Percentiles rank a stretch among this genome's conserved stretches.
These are phyloP conservation scores for Fomitopsis palustris DNA, from an alignment of 1,284 basidiomycete genomes.

Conservation along the genomic window DNA sequence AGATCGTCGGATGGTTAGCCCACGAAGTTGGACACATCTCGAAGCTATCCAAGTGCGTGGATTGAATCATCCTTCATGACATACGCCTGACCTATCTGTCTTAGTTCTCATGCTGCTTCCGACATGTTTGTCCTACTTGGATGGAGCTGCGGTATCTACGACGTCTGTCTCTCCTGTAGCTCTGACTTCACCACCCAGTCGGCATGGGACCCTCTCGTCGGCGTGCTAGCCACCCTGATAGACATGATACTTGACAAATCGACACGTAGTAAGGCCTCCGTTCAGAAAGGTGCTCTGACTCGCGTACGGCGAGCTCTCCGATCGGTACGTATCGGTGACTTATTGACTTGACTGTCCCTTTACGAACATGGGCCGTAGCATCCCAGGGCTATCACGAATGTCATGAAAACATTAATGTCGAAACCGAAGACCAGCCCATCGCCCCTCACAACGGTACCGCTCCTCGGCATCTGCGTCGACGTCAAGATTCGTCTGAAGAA, in stretches of 20 bases:
- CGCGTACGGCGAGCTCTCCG: constrained; percentile 62
- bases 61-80: constrained; percentile 6
- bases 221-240: constrained; percentile 53
- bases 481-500: constrained; percentile 61
- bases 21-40: constrained; percentile 56
- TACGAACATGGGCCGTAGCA: constrained; percentile 31
- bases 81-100: constrained; percentile 9
- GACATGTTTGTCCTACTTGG: constrained; percentile 70
- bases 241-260: constrained; percentile 54
- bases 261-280: constrained; percentile 49
- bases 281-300: constrained; percentile 59
- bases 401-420: constrained; percentile 49
- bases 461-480: constrained; percentile 60
- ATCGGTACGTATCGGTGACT: constrained; percentile 37
- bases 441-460: constrained; percentile 44
- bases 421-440: constrained; percentile 46
- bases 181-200: constrained; percentile 42
- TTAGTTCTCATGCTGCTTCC: constrained; percentile 57
- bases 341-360: constrained; percentile 1
- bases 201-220: constrained; percentile 47
- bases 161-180: constrained; percentile 41
- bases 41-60: constrained; percentile 50
- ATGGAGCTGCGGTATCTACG: constrained; percentile 71
- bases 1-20: constrained; percentile 70
- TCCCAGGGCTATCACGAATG: constrained; percentile 40